phyloP scores from a whole-genome alignment of 106 monocot genomes.

The Amphibolis antarctica region DNA sequence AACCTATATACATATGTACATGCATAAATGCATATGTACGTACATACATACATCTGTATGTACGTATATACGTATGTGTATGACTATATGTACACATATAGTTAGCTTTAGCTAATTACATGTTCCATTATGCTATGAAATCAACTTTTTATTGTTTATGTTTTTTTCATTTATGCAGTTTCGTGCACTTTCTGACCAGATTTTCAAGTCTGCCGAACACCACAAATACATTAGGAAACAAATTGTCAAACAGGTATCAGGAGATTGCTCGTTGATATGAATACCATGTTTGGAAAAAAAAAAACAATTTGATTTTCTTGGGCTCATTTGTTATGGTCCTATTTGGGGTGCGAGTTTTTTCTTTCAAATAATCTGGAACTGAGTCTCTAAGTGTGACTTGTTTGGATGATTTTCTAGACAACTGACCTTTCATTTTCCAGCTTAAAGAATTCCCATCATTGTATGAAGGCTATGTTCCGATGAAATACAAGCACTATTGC shows the following conservation, averaged over 20 bases:
- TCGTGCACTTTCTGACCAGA: slow-evolving; percentile 85
- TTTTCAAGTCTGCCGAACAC: slow-evolving; percentile 75
- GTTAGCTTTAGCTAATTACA: background rate
- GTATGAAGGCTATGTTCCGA: slow-evolving; percentile 97
- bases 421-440: slow-evolving; percentile 18
- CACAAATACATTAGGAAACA: slow-evolving; percentile 86
- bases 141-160: no score
- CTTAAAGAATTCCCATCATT: slow-evolving; percentile 59
- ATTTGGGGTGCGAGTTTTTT: background rate
- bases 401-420: no score
- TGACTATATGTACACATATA: no score
- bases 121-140: background rate
- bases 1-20: no score
- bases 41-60: no score
- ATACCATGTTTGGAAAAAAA: background rate
- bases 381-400: background rate
- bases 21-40: no score
- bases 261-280: background rate
- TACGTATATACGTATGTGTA: no score
- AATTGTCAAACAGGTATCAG: slow-evolving; percentile 72
- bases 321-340: background rate
- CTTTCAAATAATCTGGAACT: background rate
- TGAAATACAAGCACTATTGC: slow-evolving; percentile 84
- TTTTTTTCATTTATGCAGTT: slow-evolving; percentile 48
- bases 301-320: background rate